A percentile compares a stretch with the other conserved stretches of the same genome.
Conservation (phyloP, 2,329 filamentous ascomycete genomes). For the Amesomyces nigricolor region DNA sequence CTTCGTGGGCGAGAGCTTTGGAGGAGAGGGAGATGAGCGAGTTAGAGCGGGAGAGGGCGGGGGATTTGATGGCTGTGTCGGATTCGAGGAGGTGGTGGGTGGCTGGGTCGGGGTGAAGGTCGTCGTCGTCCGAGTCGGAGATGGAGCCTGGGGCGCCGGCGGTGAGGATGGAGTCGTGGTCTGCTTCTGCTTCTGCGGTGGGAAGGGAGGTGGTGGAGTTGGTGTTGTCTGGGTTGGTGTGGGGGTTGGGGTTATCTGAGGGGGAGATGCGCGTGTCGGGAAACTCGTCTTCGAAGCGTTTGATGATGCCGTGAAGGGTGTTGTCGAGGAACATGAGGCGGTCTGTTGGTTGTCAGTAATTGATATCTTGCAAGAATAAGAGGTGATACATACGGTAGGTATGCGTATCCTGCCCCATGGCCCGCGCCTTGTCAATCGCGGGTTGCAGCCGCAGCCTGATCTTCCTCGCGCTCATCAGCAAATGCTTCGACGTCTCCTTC, state of each 20-base stretch:
- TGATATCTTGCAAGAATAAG: conserved; percentile 1
- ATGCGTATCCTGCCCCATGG: conserved; percentile 59
- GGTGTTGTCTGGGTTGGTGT: conserved; percentile 21
- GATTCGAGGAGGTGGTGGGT: conserved; percentile 26
- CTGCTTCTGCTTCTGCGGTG: background rate
- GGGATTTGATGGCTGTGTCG: conserved; percentile 31
- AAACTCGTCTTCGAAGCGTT: conserved; percentile 93
- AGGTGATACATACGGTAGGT: conserved; percentile 63
- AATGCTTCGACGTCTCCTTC: conserved; percentile 87
- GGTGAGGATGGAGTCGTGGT: conserved; percentile 6
- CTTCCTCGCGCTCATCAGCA: conserved; percentile 81
- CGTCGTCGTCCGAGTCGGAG: conserved; percentile 39
- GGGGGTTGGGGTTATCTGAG: conserved; percentile 26
- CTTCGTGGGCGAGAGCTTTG: conserved; percentile 50
- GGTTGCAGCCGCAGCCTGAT: conserved; percentile 79
- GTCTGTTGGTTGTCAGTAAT: conserved; percentile 41
- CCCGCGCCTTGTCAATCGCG: conserved; percentile 68
- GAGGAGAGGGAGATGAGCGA: conserved; percentile 47
- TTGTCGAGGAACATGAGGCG: conserved; percentile 81
- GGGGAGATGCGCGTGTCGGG: conserved; percentile 68
- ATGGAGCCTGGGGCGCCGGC: conserved; percentile 4
- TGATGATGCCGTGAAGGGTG: conserved; percentile 85
- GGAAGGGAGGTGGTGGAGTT: conserved; percentile 26
- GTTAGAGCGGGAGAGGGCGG: conserved; percentile 45
- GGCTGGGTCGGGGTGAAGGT: conserved; percentile 47